Evolutionary conservation across 768 basidiomycete genomes (phyloP).

Genomic region (Mycena alexandri): DNA sequence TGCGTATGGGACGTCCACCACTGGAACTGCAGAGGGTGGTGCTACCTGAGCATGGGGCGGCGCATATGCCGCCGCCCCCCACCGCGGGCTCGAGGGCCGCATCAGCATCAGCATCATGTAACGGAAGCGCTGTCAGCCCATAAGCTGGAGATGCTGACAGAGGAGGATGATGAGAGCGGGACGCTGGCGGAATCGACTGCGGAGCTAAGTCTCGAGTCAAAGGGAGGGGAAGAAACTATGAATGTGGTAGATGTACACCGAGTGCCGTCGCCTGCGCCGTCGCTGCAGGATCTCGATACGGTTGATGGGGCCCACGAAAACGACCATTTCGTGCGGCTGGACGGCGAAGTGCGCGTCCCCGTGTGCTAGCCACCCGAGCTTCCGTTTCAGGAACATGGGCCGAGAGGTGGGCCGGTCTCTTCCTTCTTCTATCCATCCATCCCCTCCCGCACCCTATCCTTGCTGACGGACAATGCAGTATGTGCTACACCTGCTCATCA

Average conservation of each 20-base stretch:
- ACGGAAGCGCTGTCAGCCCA: constrained; percentile 17
- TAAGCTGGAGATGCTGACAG: constrained; percentile 18
- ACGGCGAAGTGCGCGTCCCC: constrained; percentile 35
- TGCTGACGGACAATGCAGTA: constrained; percentile 2
- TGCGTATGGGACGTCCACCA: constrained; percentile 11
- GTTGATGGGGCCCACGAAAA: constrained; percentile 5
- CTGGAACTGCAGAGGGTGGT: constrained; percentile 7
- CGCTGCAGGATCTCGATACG: constrained; percentile 7
- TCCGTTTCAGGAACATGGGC: constrained; percentile 31
- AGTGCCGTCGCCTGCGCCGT: constrained; percentile 19
- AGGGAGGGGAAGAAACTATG: too few relatives aligned
- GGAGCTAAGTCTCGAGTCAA: too few relatives aligned
- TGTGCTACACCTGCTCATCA: constrained; percentile 13
- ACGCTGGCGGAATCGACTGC: constrained; percentile 8
- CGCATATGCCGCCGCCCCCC: background rate
- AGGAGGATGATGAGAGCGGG: background rate
- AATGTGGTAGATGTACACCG: background rate
- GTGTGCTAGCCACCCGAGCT: constrained; percentile 32
- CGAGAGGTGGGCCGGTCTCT: constrained; percentile 22
- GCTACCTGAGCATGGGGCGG: constrained; percentile 12
- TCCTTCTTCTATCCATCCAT: background rate
- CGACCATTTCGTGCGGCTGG: constrained; percentile 29
- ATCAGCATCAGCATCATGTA: constrained; percentile 7
- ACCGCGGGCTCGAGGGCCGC: background rate
- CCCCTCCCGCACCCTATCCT: too few relatives aligned